These are phyloP conservation scores for Moesziomyces parantarcticus DNA, from an alignment of 1,284 basidiomycete species.

Conservation along the genomic window DNA sequence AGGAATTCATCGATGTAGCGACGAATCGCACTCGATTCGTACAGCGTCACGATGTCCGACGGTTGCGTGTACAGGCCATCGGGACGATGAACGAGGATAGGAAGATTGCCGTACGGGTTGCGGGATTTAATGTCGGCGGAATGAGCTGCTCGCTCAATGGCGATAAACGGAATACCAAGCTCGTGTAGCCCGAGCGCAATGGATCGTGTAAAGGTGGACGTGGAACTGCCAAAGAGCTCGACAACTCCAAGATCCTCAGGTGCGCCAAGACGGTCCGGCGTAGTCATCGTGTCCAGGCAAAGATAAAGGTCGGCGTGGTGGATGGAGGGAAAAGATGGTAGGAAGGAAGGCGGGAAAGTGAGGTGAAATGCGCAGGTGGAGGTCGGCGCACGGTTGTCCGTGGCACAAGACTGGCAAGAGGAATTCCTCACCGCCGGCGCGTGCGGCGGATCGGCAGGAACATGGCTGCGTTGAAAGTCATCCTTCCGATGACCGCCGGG, in stretches of 20 bases:
- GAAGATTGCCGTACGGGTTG: slow-evolving; percentile 39
- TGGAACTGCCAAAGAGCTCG: slow-evolving; percentile 30
- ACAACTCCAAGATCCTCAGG: slow-evolving; percentile 41
- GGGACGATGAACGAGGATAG: slow-evolving; percentile 35
- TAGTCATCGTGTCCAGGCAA: slow-evolving; percentile 24
- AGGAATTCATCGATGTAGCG: slow-evolving; percentile 45
- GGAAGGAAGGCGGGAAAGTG: too few relatives aligned
- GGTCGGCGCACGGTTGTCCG: too few relatives aligned
- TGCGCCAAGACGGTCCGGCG: slow-evolving; percentile 19
- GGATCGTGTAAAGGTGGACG: slow-evolving; percentile 35
- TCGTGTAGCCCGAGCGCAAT: slow-evolving; percentile 34
- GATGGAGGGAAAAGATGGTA: slow-evolving; percentile 1
- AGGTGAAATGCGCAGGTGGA: neutral
- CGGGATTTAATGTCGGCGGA: slow-evolving; percentile 24
- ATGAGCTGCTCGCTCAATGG: slow-evolving; percentile 17
- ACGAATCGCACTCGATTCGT: slow-evolving; percentile 36
- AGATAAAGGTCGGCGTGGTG: neutral
- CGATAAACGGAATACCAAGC: slow-evolving; percentile 35
- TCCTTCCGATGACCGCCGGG: too few relatives aligned
- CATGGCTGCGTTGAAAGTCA: too few relatives aligned
- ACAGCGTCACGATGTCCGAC: slow-evolving; percentile 24
- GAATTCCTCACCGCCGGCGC: too few relatives aligned
- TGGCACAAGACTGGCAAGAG: too few relatives aligned
- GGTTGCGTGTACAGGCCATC: slow-evolving; percentile 36
- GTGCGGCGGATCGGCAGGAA: too few relatives aligned